These are phyloP conservation scores for Sclerotinia sclerotiorum DNA, from an alignment of 2,329 filamentous ascomycete species.

Conservation along the genomic window DNA sequence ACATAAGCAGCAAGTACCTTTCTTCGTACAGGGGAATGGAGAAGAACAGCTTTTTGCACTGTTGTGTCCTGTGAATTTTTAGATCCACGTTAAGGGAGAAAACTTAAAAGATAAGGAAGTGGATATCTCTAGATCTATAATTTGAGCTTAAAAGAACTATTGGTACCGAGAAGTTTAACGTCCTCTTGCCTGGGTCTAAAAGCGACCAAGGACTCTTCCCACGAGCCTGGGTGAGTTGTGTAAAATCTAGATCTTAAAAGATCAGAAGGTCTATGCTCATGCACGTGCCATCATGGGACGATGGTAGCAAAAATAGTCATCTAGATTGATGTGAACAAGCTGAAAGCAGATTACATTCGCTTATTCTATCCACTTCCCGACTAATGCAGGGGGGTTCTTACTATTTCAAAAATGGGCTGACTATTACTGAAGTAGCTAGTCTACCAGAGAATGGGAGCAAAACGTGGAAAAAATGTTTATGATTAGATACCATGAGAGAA, in stretches of 20 bases:
- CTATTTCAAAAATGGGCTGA: not conserved
- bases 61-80: not conserved
- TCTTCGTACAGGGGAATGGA: not conserved
- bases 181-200: not conserved
- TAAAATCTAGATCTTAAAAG: constrained; percentile 8
- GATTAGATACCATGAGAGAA: not conserved
- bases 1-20: not conserved
- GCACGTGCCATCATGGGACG: constrained; percentile 1
- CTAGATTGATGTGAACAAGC: not conserved
- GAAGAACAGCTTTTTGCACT: too few species aligned
- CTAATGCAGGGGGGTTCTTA: not conserved
- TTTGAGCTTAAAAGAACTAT: not conserved
- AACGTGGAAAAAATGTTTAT: not conserved
- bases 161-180: not conserved
- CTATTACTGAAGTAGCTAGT: constrained; percentile 9
- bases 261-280: not conserved
- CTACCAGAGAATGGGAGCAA: not conserved
- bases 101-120: not conserved
- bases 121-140: constrained; percentile 6
- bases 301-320: not conserved
- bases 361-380: not conserved
- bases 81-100: not conserved
- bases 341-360: not conserved
- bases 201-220: not conserved
- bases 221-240: constrained; percentile 3